Conservation (phyloP, 2,329 filamentous ascomycete genomes). For the Coniosporium tulheliwenetii region DNA sequence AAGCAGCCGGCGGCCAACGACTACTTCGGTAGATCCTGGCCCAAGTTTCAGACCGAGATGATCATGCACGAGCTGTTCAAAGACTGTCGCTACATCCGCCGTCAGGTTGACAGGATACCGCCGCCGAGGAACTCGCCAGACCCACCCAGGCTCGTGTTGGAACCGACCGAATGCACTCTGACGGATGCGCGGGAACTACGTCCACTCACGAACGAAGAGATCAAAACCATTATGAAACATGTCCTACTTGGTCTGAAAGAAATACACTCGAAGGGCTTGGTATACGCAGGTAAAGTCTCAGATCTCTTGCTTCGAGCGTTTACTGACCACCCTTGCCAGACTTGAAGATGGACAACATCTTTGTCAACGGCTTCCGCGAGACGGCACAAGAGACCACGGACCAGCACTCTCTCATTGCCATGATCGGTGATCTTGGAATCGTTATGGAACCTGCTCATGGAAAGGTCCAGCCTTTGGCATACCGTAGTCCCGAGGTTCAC, state of each 20-base stretch:
- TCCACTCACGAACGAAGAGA: slow-evolving; percentile 10
- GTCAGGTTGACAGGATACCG: slow-evolving; percentile 12
- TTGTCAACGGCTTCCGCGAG: slow-evolving; percentile 11
- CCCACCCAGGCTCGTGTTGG: slow-evolving; percentile 12
- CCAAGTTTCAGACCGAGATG: slow-evolving; percentile 13
- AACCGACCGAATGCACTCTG: slow-evolving; percentile 11
- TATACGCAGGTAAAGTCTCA: slow-evolving; percentile 6
- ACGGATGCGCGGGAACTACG: slow-evolving; percentile 11
- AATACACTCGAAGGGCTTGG: slow-evolving; percentile 11
- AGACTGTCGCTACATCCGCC: slow-evolving; percentile 8
- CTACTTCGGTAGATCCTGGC: slow-evolving; percentile 5
- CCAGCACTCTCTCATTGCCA: slow-evolving; percentile 8
- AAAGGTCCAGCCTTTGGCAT: slow-evolving; percentile 12
- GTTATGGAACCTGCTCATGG: slow-evolving; percentile 10
- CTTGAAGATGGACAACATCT: slow-evolving; percentile 14
- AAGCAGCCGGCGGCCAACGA: slow-evolving; percentile 11
- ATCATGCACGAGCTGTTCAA: slow-evolving; percentile 15
- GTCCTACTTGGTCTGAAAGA: slow-evolving; percentile 10
- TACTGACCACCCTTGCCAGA: slow-evolving; percentile 2
- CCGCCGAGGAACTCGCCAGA: slow-evolving; percentile 2
- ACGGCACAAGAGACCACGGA: not conserved
- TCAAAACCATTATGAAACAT: slow-evolving; percentile 8
- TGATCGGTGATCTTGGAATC: slow-evolving; percentile 13
- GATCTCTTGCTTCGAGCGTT: no score
- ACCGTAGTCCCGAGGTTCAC: slow-evolving; percentile 13